Evolutionary conservation across 2,329 filamentous ascomycete species (phyloP).

Genomic region (Pseudodiploospora longispora): DNA sequence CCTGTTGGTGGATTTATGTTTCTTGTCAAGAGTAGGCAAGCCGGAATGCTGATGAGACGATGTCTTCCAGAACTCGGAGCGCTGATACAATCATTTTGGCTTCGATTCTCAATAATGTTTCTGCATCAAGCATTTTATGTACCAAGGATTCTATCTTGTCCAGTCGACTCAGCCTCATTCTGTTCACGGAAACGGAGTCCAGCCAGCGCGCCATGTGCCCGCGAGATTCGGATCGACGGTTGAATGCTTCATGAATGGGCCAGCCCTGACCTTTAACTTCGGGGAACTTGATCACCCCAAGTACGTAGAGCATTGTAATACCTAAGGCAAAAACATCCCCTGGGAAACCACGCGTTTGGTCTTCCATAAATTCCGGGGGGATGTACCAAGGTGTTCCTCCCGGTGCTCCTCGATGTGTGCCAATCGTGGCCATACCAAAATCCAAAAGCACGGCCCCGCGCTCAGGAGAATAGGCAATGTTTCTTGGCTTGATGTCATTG

Average conservation of each 20-base stretch:
- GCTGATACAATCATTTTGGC: background rate
- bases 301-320: conserved; percentile 1
- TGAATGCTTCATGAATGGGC: background rate
- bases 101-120: background rate
- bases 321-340: conserved; percentile 1
- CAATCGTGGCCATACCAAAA: conserved; percentile 4
- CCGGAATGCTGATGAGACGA: no score
- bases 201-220: background rate
- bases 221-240: background rate
- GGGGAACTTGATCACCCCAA: conserved; percentile 1
- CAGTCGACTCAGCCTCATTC: background rate
- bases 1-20: no score
- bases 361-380: background rate
- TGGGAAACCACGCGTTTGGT: background rate
- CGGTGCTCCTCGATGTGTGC: background rate
- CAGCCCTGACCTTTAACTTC: background rate
- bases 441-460: conserved; percentile 10
- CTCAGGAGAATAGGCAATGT: conserved; percentile 8
- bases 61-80: background rate
- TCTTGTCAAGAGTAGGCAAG: no score
- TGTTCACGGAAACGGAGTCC: background rate
- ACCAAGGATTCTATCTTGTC: background rate
- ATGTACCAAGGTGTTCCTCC: background rate
- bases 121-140: background rate
- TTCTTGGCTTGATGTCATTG: conserved; percentile 13